Evolutionary conservation across 2,329 filamentous ascomycete species (phyloP), one percentile per base, ranked within the genome.

Genomic region (Samsoniella hepiali): DNA sequence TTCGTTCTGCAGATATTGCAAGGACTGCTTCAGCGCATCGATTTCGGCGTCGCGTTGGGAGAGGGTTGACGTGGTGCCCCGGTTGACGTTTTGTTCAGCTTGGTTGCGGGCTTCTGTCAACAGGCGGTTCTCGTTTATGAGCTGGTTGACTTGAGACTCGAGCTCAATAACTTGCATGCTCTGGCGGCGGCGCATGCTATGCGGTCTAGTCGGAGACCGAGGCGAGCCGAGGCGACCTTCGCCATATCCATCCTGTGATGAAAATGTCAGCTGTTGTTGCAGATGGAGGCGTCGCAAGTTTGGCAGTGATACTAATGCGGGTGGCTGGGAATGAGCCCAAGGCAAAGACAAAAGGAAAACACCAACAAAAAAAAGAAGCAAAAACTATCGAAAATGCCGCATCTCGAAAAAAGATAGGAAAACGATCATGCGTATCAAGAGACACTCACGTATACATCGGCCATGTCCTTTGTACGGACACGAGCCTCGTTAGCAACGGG

Each of bases 121-220:
- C 66, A 87, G 80, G 63, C 89, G 88, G 73, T 98, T 98, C 75
- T 99, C 94, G 29, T 89, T 87, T 47, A 90, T 81, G 67, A 99
- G 82, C 75, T 94, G 89, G 69, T 97, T 92, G 70, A 99, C 84
- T 71, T 85, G 87, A 65, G 86, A 83, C 80, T 98, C 93, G 73
- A 99, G 88, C 71, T 99, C 94, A 65, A 98, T 88, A 62, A 94
- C 88, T 79, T 98, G 94, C 88, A 98, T 94, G 83, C 94, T 98
- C 78, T 97, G 95, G 73, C 94, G 91, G 74, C 94, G 93, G 71
- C 94, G 93, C 85, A 99, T 91, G 81, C 93, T 97, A 73, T 93
- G 92, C 71, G 95, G 93, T 77, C 94, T 88, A 69, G 92, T 96
- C 62, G 95, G 95, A 72, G 95, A 98, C 72, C 90, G 88, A 72